Conservation (phyloP, 139 green algal species). For the Prasinococcaceae sp. region DNA sequence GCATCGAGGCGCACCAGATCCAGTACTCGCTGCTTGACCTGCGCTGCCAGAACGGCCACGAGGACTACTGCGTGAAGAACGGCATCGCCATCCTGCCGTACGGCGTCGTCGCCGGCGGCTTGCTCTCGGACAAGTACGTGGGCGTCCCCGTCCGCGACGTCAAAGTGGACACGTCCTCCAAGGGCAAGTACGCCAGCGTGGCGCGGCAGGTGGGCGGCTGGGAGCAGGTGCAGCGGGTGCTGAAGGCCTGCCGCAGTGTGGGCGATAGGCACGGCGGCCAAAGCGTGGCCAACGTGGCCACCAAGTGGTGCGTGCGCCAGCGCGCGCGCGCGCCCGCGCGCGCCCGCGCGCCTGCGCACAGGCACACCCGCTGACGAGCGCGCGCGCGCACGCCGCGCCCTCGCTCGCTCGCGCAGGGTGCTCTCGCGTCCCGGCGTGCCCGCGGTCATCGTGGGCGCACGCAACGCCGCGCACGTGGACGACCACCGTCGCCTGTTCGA, state of each 20-base stretch:
- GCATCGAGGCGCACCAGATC: constrained; percentile 45
- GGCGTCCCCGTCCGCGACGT: constrained; percentile 13
- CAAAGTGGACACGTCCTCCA: constrained; percentile 26
- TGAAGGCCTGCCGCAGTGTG: constrained; percentile 29
- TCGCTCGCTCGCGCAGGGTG: too few species aligned
- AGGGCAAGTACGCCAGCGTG: constrained; percentile 62
- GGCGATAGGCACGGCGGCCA: constrained; percentile 35
- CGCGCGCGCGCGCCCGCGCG: too few species aligned
- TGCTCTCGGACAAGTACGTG: constrained; percentile 47
- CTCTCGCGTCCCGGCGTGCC: constrained; percentile 40
- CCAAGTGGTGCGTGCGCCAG: too few species aligned
- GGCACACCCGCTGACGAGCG: too few species aligned
- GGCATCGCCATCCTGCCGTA: constrained; percentile 61
- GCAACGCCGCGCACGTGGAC: constrained; percentile 48
- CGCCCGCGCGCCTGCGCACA: too few species aligned
- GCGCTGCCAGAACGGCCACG: constrained; percentile 50
- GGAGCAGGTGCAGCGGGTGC: constrained; percentile 54
- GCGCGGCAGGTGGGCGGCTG: constrained; percentile 51
- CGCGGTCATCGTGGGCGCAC: constrained; percentile 47
- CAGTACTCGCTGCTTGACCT: constrained; percentile 76
- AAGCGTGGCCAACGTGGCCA: constrained; percentile 56
- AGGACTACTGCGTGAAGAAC: constrained; percentile 37
- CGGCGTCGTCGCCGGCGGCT: constrained; percentile 58
- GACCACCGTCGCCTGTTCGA: constrained; percentile 45
- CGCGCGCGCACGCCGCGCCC: too few species aligned